These are phyloP conservation scores for Lophiotrema nucula DNA, from an alignment of 495 filamentous ascomycete genomes.

Conservation along the genomic window DNA sequence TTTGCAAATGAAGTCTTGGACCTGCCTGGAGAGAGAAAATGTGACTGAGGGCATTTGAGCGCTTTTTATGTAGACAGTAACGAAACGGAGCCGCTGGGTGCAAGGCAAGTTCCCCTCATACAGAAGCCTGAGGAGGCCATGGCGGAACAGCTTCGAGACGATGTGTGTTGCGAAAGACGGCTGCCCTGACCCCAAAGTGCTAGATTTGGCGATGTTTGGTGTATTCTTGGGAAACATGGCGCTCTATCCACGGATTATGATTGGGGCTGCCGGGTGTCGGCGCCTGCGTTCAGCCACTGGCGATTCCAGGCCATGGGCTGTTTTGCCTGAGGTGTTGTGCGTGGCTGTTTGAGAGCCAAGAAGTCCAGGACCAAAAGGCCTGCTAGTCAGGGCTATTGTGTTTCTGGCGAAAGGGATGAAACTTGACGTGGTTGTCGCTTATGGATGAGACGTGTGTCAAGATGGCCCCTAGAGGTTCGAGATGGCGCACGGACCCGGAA, in stretches of 20 bases:
- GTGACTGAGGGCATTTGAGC: conserved; percentile 19
- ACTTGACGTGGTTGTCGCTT: conserved; percentile 8
- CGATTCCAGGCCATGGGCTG: background rate
- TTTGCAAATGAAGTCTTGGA: conserved; percentile 27
- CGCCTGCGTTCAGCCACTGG: conserved; percentile 29
- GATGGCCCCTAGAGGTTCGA: conserved; percentile 1
- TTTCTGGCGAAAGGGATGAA: conserved; percentile 31
- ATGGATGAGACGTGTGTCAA: conserved; percentile 18
- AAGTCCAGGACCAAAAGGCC: background rate
- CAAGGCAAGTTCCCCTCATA: background rate
- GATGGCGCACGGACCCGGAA: background rate
- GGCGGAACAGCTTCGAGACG: conserved; percentile 33
- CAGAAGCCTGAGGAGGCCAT: conserved; percentile 7
- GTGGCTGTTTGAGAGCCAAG: conserved; percentile 30
- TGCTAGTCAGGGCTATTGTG: conserved; percentile 11
- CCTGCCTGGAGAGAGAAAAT: conserved; percentile 29
- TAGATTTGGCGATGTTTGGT: conserved; percentile 6
- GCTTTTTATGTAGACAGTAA: conserved; percentile 19
- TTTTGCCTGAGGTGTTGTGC: conserved; percentile 21
- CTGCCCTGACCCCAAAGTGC: background rate
- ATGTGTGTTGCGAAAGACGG: conserved; percentile 12
- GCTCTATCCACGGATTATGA: conserved; percentile 1
- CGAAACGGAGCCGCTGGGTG: conserved; percentile 8
- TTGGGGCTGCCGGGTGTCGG: conserved; percentile 13
- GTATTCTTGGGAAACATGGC: conserved; percentile 6